Base-by-base conservation (phyloP, 2,329 filamentous ascomycete genomes). In the Harringtonia aguacate region DNA sequence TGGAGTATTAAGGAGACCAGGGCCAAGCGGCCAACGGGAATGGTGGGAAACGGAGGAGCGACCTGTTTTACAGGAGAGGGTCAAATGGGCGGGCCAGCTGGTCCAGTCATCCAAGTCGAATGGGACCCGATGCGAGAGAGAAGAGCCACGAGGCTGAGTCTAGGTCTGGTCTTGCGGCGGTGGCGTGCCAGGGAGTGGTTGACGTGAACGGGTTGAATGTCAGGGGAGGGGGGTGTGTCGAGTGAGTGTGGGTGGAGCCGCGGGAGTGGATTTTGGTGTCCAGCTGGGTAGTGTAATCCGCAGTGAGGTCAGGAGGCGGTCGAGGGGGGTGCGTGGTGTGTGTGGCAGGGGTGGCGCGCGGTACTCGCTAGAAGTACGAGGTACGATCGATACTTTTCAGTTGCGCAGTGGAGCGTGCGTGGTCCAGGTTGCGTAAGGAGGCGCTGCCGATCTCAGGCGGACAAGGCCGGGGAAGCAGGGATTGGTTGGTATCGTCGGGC, bases 121-220 rank as follows among this genome's bases (percentile, higher is more conserved):
- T 38, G 37, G 34, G 20, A 34, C 20, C 28, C 29, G 15, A 33
- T 17, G 36, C 40, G 30, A 41, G 39, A 42, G 35, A 24, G 18
- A 35, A 39, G 36, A 41, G 34, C 43, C 48, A 49, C 51, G 50
- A 53, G 51, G 51, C 51, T 53, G 51, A 53, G 49, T 43, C 17
- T 24, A 18, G 14, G 34, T 43, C 17, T 44, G 27, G 40, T 18
- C 20, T 28, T 18, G 22, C 24, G 37, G 44, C 28, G 39, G 27
- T 12, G 34, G 46, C 42, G 46, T 50, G 34, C 49, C 47, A 48
- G 46, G 21, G 34, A 45, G 45, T 43, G 49, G 49, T 47, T 47
- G 49, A 49, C 38, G 41, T 45, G 46, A 37, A 45, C 43, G 27
- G 28, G 28, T n/a, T 20, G 33, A 28, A 37, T 38, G 22, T n/a